Base-by-base conservation (phyloP, 2,329 filamentous ascomycete species). In the Immersiporthe knoxdaviesiana region DNA sequence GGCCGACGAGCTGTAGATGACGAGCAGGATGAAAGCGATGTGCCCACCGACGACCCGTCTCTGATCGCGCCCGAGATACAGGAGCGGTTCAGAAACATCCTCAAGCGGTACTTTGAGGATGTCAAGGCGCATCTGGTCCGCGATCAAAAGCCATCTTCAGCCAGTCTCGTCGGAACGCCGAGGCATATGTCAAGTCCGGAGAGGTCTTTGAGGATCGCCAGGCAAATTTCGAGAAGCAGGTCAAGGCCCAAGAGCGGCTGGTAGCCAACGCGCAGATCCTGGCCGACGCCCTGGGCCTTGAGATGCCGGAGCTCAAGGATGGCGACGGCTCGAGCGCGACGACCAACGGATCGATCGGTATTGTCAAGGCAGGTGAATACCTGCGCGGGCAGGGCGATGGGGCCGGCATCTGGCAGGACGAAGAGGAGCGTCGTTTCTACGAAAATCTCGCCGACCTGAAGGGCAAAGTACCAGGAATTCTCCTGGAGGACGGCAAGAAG, bases 171-270 rank as follows among this genome's bases (percentile, higher is more conserved):
- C 94, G 95, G 74, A 99, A 99, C 80, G 95, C 96, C 0, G 96
- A 99, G 79, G 96, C 95, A 7, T 99, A 99, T 75, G 95, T 99
- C 75, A 97, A 97, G 77, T 98, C 96, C 50, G 96, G 96, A 2
- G 96, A 99, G 77, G 95, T 99, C 6, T 98, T 99, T 73, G 96
- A 99, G 78, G 96, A 99, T 76, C 91, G 96, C 64, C 96, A 99
- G 78, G 89, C 94, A 66, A 98, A 94, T 77, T 97, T 97, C 74
- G 97, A 99, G 78, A 97, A 94, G 79, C 92, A 96, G 74, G 85
- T 94, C 68, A 99, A 98, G 79, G 87, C 91, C 0, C 93, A 98
- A 77, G 96, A 99, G 78, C 94, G 94, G 73, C 86, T 99, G 3
- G 85, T 97, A 35, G 84, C 93, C 30, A 98, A 97, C 78, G 94